phyloP scores from a whole-genome alignment of 2,329 filamentous ascomycete genomes.

The Ilyonectria robusta region DNA sequence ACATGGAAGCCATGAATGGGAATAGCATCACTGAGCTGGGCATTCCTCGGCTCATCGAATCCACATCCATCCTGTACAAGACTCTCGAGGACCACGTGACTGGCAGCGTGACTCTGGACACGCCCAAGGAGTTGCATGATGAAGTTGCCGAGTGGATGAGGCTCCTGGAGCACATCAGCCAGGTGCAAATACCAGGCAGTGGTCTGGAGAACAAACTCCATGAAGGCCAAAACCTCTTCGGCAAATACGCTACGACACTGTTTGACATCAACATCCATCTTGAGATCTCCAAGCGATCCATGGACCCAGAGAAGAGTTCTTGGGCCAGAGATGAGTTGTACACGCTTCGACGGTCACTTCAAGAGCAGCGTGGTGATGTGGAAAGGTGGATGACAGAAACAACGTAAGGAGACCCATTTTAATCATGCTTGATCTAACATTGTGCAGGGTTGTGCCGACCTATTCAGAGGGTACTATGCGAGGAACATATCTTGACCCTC shows the following conservation, averaged over 20 bases:
- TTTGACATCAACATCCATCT: conserved; percentile 13
- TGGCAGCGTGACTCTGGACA: conserved; percentile 11
- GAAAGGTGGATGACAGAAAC: conserved; percentile 15
- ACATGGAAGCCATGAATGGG: conserved; percentile 14
- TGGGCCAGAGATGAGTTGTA: conserved; percentile 11
- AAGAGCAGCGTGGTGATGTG: conserved; percentile 10
- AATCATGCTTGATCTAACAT: conserved; percentile 1
- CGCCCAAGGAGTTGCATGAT: not conserved
- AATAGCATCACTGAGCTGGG: conserved; percentile 8
- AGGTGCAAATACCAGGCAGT: not conserved
- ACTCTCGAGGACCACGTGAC: conserved; percentile 6
- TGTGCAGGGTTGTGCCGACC: conserved; percentile 3
- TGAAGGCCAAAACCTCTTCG: conserved; percentile 14
- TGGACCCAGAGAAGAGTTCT: conserved; percentile 13
- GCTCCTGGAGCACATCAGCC: conserved; percentile 7
- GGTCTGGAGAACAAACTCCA: conserved; percentile 7
- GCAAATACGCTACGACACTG: conserved; percentile 14
- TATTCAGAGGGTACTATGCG: not conserved
- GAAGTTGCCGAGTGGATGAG: conserved; percentile 17
- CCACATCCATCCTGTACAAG: conserved; percentile 13
- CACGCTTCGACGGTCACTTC: conserved; percentile 4
- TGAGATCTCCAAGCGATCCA: not conserved
- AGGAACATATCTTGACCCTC: not conserved
- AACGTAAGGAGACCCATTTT: conserved; percentile 6
- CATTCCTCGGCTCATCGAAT: conserved; percentile 17